Base-by-base conservation (phyloP, 2,329 filamentous ascomycete species). In the Arthrobotrys sinensis region DNA sequence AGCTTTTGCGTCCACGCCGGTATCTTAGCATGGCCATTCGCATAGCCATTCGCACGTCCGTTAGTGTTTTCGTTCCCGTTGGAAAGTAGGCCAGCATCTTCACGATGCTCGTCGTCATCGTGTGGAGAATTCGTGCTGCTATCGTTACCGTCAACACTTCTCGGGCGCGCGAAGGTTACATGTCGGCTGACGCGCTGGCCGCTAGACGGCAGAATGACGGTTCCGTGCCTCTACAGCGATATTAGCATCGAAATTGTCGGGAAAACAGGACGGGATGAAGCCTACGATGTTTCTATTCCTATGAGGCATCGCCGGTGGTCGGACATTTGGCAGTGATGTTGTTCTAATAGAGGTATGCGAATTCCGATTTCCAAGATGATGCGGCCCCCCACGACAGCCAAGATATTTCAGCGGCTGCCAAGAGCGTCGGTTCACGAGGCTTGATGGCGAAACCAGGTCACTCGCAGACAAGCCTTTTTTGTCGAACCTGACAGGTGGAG, bases 171-270 rank as follows among this genome's bases (percentile, higher is more conserved):
- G 48, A 90, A 84, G 24, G 87, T 90, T 77, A 91, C 88, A 63
- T 86, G 85, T 72, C 87, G 87, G 83, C 87, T 89, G 62, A 90
- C 84, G 71, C 89, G 88, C 81, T 90, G 88, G 55, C 90, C 90
- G 10, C 89, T 91, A 67, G 85, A 85, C 2, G 90, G 89, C 60
- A 90, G 85, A 80, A 91, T 89, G 82, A 90, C 88, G 11, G 88
- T 89, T 45, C 88, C 89, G 70, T 89, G 85, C 67, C 75, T 78
- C 75, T 78, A 68, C 11, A 48, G 46, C 21, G 16, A 52, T 43
- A 24, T 68, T 63, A 72, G 62, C 67, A 67, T 62, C 34, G 12
- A 48, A 55, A 32, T n/a, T 62, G 21, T 14, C 16, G 8, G 52
- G 38, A 40, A 60, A 46, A 46, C 14, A 34, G 14, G 21, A 16